Evolutionary conservation across 495 filamentous ascomycete species (phyloP).

Genomic region (Massariosphaeria phaeospora): DNA sequence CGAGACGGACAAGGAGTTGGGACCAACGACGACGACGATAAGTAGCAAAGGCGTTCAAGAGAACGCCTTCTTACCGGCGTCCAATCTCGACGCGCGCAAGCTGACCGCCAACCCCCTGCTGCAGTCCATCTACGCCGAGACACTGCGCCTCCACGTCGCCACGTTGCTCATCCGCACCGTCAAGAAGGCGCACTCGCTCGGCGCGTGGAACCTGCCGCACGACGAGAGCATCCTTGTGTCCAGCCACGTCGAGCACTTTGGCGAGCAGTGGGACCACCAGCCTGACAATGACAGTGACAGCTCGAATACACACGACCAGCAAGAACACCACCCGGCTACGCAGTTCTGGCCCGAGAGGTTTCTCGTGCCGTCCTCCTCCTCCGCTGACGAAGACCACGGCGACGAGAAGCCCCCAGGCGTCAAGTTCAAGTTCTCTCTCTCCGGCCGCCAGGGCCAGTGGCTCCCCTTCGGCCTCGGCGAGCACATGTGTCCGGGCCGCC

Average conservation of each 20-base stretch:
- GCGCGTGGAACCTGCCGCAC: background rate
- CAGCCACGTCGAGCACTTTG: background rate
- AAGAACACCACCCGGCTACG: too few species aligned
- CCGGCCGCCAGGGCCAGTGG: constrained; percentile 5
- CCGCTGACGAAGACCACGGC: too few species aligned
- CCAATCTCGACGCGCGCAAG: too few species aligned
- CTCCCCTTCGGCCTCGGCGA: constrained; percentile 15
- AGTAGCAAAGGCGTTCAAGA: background rate
- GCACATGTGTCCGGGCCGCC: constrained; percentile 18
- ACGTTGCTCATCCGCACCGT: background rate
- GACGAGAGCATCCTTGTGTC: background rate
- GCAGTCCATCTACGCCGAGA: constrained; percentile 11
- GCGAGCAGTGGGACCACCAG: background rate
- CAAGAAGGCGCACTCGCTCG: background rate
- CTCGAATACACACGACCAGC: too few species aligned
- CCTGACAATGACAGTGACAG: too few species aligned
- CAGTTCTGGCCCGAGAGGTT: too few species aligned
- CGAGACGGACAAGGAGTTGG: background rate
- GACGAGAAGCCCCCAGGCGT: background rate
- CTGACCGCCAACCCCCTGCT: constrained; percentile 1
- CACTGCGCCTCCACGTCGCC: background rate
- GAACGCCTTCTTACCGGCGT: background rate
- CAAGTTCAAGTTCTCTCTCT: background rate
- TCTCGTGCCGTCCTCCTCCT: too few species aligned
- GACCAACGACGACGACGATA: too few species aligned